Conservation (phyloP, 164 flowering plant genomes). For the Tetracentron sinense region DNA sequence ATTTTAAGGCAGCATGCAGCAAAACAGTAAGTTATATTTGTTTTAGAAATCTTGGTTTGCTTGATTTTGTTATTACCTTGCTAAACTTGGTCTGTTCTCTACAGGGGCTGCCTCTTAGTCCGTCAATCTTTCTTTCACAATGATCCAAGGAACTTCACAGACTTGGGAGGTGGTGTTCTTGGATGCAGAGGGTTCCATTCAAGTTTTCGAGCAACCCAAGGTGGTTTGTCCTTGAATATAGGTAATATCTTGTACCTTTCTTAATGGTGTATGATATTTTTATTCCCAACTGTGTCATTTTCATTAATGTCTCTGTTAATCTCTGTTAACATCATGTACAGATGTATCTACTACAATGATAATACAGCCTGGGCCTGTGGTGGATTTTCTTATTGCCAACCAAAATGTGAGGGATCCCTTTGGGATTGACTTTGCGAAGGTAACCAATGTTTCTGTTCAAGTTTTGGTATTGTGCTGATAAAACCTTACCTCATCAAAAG, state of each 20-base stretch:
- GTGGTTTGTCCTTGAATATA: conserved; percentile 81
- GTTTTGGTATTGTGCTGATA: background rate
- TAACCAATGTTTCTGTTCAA: conserved; percentile 6
- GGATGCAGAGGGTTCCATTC: conserved; percentile 92
- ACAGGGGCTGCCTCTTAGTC: conserved; percentile 93
- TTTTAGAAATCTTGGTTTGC: background rate
- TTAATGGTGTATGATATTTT: background rate
- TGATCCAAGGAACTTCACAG: conserved; percentile 58
- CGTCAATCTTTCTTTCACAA: conserved; percentile 83
- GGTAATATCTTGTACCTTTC: conserved; percentile 28
- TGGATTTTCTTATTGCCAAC: conserved; percentile 72
- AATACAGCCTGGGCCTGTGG: conserved; percentile 77
- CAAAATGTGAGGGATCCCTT: conserved; percentile 63
- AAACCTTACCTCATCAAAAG: background rate
- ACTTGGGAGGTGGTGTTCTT: conserved; percentile 79
- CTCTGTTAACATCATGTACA: no score
- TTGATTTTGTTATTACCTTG: background rate
- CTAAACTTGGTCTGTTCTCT: conserved; percentile 7
- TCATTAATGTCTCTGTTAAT: background rate
- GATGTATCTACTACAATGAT: conserved; percentile 97
- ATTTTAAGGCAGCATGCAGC: conserved; percentile 91
- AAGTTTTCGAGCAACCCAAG: conserved; percentile 74
- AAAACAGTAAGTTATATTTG: conserved; percentile 53
- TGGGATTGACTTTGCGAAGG: conserved; percentile 81
- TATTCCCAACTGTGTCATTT: background rate